Conservation (phyloP, 2,329 filamentous ascomycete genomes). For the Fusarium brevicatenulatum region DNA sequence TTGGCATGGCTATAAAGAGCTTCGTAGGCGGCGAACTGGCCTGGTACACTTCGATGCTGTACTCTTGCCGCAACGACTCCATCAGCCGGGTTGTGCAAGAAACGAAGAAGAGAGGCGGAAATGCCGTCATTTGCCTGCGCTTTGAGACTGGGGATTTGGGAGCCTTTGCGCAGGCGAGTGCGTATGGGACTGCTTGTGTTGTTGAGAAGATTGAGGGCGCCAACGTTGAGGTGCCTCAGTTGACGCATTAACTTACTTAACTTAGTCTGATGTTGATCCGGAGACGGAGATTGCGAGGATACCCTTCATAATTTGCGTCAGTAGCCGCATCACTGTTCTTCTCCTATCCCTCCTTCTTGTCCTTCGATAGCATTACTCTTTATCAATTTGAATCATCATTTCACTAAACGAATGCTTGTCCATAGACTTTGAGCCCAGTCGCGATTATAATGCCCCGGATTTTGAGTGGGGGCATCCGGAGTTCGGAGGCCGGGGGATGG, state of each 20-base stretch:
- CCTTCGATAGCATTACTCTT: not conserved
- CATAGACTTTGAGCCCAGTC: not conserved
- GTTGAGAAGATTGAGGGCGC: constrained; percentile 64
- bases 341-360: not conserved
- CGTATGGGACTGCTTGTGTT: constrained; percentile 68
- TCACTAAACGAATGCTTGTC: not conserved
- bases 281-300: not conserved
- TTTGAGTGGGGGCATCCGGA: constrained; percentile 7
- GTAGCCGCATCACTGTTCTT: not conserved
- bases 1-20: constrained; percentile 67
- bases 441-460: not conserved
- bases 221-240: constrained; percentile 42
- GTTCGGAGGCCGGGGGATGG: not conserved
- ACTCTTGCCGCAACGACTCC: constrained; percentile 68
- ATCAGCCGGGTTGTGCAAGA: constrained; percentile 65
- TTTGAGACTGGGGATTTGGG: constrained; percentile 67
- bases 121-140: constrained; percentile 67
- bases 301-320: not conserved
- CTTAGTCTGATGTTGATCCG: not conserved
- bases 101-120: constrained; percentile 66
- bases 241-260: constrained; percentile 6
- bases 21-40: constrained; percentile 67
- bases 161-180: constrained; percentile 67
- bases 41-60: constrained; percentile 69
- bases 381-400: not conserved